phyloP scores from a whole-genome alignment of 352 stramenopile species.

The Phytophthora macrochlamydospora region DNA sequence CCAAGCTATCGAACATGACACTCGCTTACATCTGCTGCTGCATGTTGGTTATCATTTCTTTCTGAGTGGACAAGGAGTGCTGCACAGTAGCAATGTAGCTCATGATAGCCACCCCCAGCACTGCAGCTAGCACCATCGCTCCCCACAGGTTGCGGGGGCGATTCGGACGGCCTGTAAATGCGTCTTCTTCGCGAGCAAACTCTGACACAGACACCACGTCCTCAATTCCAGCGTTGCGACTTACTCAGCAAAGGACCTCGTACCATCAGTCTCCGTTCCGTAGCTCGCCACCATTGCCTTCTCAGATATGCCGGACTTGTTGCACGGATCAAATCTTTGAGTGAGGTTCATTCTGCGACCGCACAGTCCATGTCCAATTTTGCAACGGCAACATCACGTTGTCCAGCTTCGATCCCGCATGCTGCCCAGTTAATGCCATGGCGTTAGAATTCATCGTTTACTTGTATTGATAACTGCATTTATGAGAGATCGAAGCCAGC shows the following conservation, averaged over 20 bases:
- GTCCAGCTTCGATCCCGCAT: background rate
- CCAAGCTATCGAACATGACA: background rate
- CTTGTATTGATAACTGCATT: constrained; percentile 3
- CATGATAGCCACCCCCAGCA: constrained; percentile 35
- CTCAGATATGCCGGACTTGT: constrained; percentile 7
- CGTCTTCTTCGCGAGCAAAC: constrained; percentile 29
- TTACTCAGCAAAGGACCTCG: background rate
- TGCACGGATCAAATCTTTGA: constrained; percentile 10
- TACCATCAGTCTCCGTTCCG: constrained; percentile 13
- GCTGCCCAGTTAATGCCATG: background rate
- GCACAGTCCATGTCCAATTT: background rate
- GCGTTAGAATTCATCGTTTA: background rate
- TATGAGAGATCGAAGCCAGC: constrained; percentile 97
- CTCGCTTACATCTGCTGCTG: constrained; percentile 56
- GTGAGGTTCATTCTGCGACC: constrained; percentile 5
- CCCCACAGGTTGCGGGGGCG: constrained; percentile 25
- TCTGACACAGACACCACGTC: constrained; percentile 5
- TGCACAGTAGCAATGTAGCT: constrained; percentile 47
- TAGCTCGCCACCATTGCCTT: constrained; percentile 21
- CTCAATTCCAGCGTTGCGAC: background rate
- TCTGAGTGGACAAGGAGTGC: constrained; percentile 41
- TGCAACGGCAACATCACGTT: background rate
- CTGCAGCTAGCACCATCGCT: constrained; percentile 39
- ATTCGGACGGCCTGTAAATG: constrained; percentile 15
- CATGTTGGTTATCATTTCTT: constrained; percentile 42